phyloP scores from a whole-genome alignment of 257 asterid species.

The Fraxinus americana region DNA sequence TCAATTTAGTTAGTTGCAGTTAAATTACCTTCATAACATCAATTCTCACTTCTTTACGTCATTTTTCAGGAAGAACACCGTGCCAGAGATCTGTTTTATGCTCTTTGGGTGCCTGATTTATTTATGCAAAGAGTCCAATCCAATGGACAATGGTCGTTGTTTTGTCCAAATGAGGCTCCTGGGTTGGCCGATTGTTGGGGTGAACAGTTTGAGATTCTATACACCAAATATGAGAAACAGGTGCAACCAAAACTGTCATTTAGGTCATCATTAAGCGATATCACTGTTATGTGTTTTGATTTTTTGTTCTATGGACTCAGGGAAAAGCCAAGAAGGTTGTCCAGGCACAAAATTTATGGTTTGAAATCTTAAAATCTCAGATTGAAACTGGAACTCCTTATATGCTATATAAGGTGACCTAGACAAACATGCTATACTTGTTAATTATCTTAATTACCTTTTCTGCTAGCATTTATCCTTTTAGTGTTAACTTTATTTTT shows the following conservation, averaged over 20 bases:
- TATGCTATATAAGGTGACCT: slow-evolving; percentile 57
- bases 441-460: neutral
- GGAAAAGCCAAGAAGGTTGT: slow-evolving; percentile 66
- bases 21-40: neutral
- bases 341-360: slow-evolving; percentile 54
- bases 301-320: slow-evolving; percentile 34
- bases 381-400: slow-evolving; percentile 67
- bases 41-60: neutral
- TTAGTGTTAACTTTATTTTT: neutral
- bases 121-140: slow-evolving; percentile 79
- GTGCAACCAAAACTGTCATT: slow-evolving; percentile 32
- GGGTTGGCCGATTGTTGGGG: slow-evolving; percentile 99
- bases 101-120: slow-evolving; percentile 94
- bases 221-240: slow-evolving; percentile 69
- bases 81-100: slow-evolving; percentile 88
- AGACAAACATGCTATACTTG: neutral
- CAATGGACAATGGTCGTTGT: slow-evolving; percentile 70
- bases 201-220: slow-evolving; percentile 80
- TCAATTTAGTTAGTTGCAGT: neutral
- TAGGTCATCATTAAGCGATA: no score
- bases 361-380: slow-evolving; percentile 61
- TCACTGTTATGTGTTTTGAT: neutral
- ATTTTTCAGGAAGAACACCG: slow-evolving; percentile 75
- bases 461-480: neutral
- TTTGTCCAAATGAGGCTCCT: slow-evolving; percentile 59